phyloP scores from a whole-genome alignment of 192 early-diverging fungal species.

The Gaertneriomyces semiglobifer region DNA sequence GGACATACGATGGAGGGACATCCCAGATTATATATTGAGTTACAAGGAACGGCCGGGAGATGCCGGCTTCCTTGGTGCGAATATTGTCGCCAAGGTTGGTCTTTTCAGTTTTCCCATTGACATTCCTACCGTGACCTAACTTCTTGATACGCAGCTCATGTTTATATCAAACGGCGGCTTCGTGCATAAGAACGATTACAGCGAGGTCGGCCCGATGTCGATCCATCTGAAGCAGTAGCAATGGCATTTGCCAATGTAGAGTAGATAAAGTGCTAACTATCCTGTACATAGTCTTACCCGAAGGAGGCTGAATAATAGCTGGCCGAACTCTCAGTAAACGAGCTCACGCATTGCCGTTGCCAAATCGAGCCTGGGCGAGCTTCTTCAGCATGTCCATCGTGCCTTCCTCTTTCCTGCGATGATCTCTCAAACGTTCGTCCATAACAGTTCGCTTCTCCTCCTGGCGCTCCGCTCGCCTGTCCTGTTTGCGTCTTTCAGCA shows the following conservation, averaged over 20 bases:
- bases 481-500: slow-evolving; percentile 37
- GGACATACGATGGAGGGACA: slow-evolving; percentile 70
- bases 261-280: neutral
- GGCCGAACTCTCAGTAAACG: too few species aligned
- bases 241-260: too few species aligned
- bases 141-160: slow-evolving; percentile 2
- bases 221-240: slow-evolving; percentile 47
- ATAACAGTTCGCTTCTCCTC: slow-evolving; percentile 35
- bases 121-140: slow-evolving; percentile 1
- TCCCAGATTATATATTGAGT: slow-evolving; percentile 85
- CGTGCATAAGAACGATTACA: slow-evolving; percentile 68
- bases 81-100: slow-evolving; percentile 81
- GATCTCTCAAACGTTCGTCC: slow-evolving; percentile 46
- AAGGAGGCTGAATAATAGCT: neutral
- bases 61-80: slow-evolving; percentile 76
- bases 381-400: slow-evolving; percentile 67
- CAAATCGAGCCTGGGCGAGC: slow-evolving; percentile 52
- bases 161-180: slow-evolving; percentile 24
- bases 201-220: slow-evolving; percentile 80
- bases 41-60: slow-evolving; percentile 67
- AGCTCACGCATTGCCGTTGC: neutral
- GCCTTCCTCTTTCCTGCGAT: slow-evolving; percentile 64
- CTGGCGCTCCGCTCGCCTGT: slow-evolving; percentile 29
- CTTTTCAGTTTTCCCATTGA: neutral
- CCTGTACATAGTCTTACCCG: neutral